These are phyloP conservation scores for Protomyces lactucae-debilis DNA, from an alignment of 1,139 yeast species.

Conservation along the genomic window DNA sequence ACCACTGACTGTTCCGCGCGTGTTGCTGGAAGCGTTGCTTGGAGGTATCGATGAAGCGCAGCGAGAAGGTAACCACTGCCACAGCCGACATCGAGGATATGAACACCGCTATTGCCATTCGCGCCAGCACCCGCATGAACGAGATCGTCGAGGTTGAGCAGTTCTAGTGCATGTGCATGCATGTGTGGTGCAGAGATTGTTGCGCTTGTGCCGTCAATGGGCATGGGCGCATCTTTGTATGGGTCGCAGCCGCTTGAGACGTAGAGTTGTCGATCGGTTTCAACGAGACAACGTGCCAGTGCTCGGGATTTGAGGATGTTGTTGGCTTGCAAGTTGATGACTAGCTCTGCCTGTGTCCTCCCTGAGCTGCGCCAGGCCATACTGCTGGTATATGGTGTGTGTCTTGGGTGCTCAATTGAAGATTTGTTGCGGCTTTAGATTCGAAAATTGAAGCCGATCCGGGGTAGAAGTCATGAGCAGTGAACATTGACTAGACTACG, in stretches of 20 bases:
- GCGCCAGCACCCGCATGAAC: not conserved
- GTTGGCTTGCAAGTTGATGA: not conserved
- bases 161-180: conserved; percentile 2
- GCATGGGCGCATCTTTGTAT: conserved; percentile 1
- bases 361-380: not conserved
- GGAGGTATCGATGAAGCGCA: not conserved
- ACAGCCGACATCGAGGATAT: conserved; percentile 1
- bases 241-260: not conserved
- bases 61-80: conserved; percentile 3
- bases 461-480: no score
- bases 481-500: no score
- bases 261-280: conserved; percentile 3
- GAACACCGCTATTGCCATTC: not conserved
- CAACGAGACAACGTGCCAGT: not conserved
- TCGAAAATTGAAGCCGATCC: no score
- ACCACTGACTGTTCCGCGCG: not conserved
- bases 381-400: no score
- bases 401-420: no score
- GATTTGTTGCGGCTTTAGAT: no score
- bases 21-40: not conserved
- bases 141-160: not conserved
- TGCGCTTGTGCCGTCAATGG: not conserved
- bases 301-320: not conserved
- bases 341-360: not conserved
- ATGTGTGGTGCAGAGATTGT: conserved; percentile 7